A percentile compares a stretch with the other conserved stretches of the same genome.
These are phyloP conservation scores for Vitis rupestris DNA, from an alignment of 164 flowering plant species.

Conservation along the genomic window DNA sequence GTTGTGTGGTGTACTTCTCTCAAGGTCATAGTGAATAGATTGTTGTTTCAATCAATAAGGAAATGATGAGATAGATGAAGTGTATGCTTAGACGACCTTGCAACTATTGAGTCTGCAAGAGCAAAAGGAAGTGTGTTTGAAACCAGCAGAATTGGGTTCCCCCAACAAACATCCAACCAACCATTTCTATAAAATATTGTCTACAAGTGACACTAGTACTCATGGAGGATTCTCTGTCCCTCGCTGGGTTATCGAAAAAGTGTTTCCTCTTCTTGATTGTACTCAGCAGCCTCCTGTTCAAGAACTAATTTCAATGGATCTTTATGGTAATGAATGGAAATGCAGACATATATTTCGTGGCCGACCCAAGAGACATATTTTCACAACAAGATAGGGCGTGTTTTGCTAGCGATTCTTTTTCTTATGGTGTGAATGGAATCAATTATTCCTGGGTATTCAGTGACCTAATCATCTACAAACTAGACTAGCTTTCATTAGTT, in stretches of 20 bases:
- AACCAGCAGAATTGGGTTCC: conserved; percentile 26
- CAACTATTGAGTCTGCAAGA: conserved; percentile 30
- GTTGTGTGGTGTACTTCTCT: conserved; percentile 13
- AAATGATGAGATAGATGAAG: conserved; percentile 28
- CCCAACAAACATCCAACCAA: conserved; percentile 32
- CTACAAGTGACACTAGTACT: conserved; percentile 2
- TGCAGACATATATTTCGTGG: conserved; percentile 32
- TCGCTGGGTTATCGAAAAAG: conserved; percentile 32
- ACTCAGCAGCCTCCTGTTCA: conserved; percentile 28
- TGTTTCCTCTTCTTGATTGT: conserved; percentile 29
- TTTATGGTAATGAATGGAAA: conserved; percentile 32
- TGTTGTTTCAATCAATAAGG: conserved; percentile 28
- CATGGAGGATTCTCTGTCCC: conserved; percentile 36
- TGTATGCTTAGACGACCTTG: conserved; percentile 31
- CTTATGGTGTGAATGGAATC: conserved; percentile 13
- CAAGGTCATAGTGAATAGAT: conserved; percentile 23
- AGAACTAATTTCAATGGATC: conserved; percentile 28
- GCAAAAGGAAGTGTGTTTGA: conserved; percentile 27
- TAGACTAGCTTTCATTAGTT: conserved; percentile 14
- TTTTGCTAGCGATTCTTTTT: conserved; percentile 6
- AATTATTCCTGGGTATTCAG: conserved; percentile 15
- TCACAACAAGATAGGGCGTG: background rate
- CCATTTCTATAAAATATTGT: background rate
- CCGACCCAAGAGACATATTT: conserved; percentile 5
- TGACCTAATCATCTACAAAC: conserved; percentile 17